phyloP scores from a whole-genome alignment of 805 yeast species.

The Wickerhamiella hasegawae region DNA sequence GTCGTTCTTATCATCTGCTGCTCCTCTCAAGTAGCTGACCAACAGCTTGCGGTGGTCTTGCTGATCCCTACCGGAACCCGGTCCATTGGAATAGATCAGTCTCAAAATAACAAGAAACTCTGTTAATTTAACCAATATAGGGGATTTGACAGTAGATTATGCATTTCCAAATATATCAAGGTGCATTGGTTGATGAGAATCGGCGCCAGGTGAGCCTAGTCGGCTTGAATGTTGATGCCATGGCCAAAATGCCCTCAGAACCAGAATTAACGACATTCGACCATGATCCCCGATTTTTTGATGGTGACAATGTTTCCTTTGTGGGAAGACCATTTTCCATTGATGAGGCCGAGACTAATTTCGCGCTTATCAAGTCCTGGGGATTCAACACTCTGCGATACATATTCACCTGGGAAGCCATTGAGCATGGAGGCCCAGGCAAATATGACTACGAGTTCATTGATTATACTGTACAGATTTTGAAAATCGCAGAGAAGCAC shows the following conservation, averaged over 20 bases:
- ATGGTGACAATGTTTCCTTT: constrained; percentile 65
- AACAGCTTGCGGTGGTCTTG: no score
- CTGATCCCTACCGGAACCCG: no score
- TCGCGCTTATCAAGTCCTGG: constrained; percentile 54
- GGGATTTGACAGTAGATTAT: no score
- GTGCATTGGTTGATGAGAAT: constrained; percentile 27
- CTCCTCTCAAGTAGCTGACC: no score
- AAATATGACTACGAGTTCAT: constrained; percentile 62
- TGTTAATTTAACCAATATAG: no score
- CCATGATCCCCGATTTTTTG: constrained; percentile 32
- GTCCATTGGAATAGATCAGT: no score
- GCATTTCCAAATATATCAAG: no score
- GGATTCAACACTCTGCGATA: constrained; percentile 72
- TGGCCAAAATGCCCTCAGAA: constrained; percentile 47
- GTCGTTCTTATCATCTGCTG: no score
- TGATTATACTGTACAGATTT: constrained; percentile 46
- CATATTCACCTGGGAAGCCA: constrained; percentile 79
- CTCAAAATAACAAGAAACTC: no score
- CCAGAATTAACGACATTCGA: constrained; percentile 27
- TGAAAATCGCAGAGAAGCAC: constrained; percentile 37
- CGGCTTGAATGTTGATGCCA: constrained; percentile 72
- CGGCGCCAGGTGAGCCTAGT: constrained; percentile 51
- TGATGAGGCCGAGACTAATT: constrained; percentile 53
- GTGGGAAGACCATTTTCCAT: constrained; percentile 70
- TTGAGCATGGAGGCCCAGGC: constrained; percentile 82